Base-by-base conservation (phyloP, 2,329 filamentous ascomycete genomes). In the Aciculosporium take region DNA sequence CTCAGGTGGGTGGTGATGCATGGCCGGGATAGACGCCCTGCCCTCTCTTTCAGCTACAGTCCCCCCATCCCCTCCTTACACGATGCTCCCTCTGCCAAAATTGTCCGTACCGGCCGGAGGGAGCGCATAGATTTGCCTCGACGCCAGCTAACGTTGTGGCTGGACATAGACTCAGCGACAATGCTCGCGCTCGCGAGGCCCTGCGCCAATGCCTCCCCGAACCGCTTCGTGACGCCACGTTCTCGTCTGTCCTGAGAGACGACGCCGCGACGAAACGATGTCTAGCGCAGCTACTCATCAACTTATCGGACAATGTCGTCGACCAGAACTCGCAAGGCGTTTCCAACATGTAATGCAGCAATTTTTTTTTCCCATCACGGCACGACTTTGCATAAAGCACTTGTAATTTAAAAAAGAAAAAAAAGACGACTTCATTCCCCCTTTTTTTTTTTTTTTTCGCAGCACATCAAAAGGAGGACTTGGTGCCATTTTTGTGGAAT, bases 261-360 rank as follows among this genome's bases (percentile, higher is more conserved):
- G 91, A 98, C 57, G 91, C 91, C 12, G 91, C 91, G 1, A 98
- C 91, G 0, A 98, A 98, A 69, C 81, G 91, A 45, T 98, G 91
- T 61, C 79, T 98, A 27, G 85, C 88, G n/a, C 91, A 96, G 63
- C 78, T 98, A 7, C 72, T 96, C 45, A 93, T 96, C 65, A 96
- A 96, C 58, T 76, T 98, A 41, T 93, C 86, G 8, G 91, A 96
- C 62, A 89, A 84, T 50, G 81, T 88, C 45, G 79, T 70, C 40
- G 72, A 76, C 37, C 56, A 57, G 37, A 55, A 52, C 45, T 56
- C 56, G 27, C 51, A 55, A n/a, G 56, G 54, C 27, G 54, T 61
- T 15, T 54, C 55, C 40, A 53, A 47, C 52, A 60, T 63, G 54
- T 63, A 48, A 56, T 9, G n/a, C n/a, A n/a, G n/a, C n/a, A n/a